Base-by-base conservation (phyloP, 1,284 basidiomycete genomes). In the Pseudozyma sp. region DNA sequence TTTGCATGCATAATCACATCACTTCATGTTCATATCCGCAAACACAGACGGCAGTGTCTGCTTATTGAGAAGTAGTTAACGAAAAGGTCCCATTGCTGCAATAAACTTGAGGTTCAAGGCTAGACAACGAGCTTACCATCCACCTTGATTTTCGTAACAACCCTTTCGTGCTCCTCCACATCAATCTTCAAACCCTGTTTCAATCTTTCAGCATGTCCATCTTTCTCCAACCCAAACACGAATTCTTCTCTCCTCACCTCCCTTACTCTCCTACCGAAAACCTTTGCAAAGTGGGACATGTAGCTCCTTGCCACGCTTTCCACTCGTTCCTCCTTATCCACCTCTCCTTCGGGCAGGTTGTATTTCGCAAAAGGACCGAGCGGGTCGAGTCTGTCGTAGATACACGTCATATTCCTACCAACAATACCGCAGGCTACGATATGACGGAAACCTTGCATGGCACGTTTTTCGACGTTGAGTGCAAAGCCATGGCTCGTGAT, bases 401-500 rank as follows among this genome's bases (percentile, higher is more conserved):
- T 60, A 62, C 85, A 85, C 13, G 83, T 92, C 4, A 95, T 93
- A 59, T 88, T 89, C 47, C 97, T 93, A 67, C 93, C 92, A n/a
- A 88, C 89, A 56, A 98, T 88, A 1, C 97, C 97, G 85, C 97
- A 99, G 0, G 97, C 96, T 1, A 96, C 90, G 45, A 99, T 90
- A 64, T 90, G 87, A 78, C 92, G 88, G 84, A 99, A 98, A 92
- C 96, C 80, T 16, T 90, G 84, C 44, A 83, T 66, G 2, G 93
- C 93, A 73, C 95, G 91, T 16, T 86, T 86, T 0, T 93, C 94
- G 64, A 98, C 87, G 85, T 99, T 99, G 83, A 98, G 87, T 2
- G 95, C 90, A 85, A 99, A 97, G 0, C 97, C 97, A 84, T 99
- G 97, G 19, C 91, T 92, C 38, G 95, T 95, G 64, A 99, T 89